Evolutionary conservation across 2,329 filamentous ascomycete species (phyloP), one percentile per base, ranked within the genome.

Genomic region (Ophiostoma piceae): DNA sequence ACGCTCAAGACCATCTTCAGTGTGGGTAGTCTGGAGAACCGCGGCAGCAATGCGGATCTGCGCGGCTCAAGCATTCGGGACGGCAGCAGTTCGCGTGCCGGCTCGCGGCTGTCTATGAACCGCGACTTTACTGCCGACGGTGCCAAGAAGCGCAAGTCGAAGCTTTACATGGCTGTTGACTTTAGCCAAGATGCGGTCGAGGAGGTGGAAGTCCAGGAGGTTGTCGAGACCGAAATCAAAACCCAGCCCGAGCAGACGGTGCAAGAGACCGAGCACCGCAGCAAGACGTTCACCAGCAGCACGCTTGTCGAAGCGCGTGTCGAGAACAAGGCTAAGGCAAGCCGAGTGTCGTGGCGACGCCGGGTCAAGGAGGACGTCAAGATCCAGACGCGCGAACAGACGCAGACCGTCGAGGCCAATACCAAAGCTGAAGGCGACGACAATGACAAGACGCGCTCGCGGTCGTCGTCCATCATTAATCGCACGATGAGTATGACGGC

Each of bases 1-100:
- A 83, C 81, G 0, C 74, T 84, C 35, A 82, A 81, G 68, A 84
- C 83, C 0, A 84, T 85, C 22, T 74, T 84, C 68, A 84, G 83
- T 71, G 82, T 84, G 9, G 82, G 80, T 6, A 84, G 82, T 67
- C 75, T 80, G 22, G 81, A 83, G 65, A 72, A 43, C 11, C 65
- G 67, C 22, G 67, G 74, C 19, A 76, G 71, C 54, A 74, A 65
- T 39, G 62, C 54, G 19, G 72, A 71, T n/a, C 41, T 65, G 8
- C 41, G 66, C 8, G 60, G 41, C 22, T 67, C 39, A 2, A 60
- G 19, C 7, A 47, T 26, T 14, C 14, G 16, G 37, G 39, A 32
- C 26, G 57, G 57, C 26, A 62, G 57, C 26, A 60, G 54, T 12
- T 62, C 57, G 3, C 57, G 57, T 32, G 35, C 62, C 7, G 62